These are phyloP conservation scores for Penicillium odoratum DNA, from an alignment of 495 filamentous ascomycete species.

Conservation along the genomic window DNA sequence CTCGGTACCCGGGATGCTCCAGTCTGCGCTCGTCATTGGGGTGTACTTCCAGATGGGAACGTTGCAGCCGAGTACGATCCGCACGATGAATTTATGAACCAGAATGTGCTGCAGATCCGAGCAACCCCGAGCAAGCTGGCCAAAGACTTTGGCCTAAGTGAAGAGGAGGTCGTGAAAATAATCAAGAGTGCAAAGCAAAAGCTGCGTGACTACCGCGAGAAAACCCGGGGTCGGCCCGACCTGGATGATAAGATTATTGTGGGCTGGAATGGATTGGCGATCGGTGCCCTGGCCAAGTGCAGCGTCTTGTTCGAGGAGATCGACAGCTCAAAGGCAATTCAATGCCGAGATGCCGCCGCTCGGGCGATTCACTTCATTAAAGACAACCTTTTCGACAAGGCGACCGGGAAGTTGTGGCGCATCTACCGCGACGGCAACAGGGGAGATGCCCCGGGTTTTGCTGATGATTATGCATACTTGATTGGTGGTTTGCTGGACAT, in stretches of 20 bases:
- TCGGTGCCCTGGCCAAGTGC: conserved; percentile 76
- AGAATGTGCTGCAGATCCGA: conserved; percentile 60
- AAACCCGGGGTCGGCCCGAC: conserved; percentile 73
- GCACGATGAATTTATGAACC: conserved; percentile 90
- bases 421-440: conserved; percentile 70
- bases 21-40: conserved; percentile 82
- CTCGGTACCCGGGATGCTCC: conserved; percentile 68
- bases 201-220: conserved; percentile 71
- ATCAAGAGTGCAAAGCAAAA: conserved; percentile 68
- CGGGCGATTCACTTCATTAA: conserved; percentile 76
- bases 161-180: conserved; percentile 70
- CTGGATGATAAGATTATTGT: conserved; percentile 91
- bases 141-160: conserved; percentile 73
- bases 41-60: conserved; percentile 85
- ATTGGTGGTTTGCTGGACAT: conserved; percentile 82
- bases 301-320: conserved; percentile 63
- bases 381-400: conserved; percentile 70
- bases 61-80: conserved; percentile 81
- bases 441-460: conserved; percentile 75
- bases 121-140: conserved; percentile 66
- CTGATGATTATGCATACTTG: conserved; percentile 93
- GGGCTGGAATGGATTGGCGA: conserved; percentile 86
- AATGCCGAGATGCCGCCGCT: conserved; percentile 64
- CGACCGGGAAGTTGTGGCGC: conserved; percentile 63
- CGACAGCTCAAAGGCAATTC: conserved; percentile 54